These are phyloP conservation scores for Phytophthora fragariaefolia DNA, from an alignment of 352 stramenopile species.

Conservation along the genomic window DNA sequence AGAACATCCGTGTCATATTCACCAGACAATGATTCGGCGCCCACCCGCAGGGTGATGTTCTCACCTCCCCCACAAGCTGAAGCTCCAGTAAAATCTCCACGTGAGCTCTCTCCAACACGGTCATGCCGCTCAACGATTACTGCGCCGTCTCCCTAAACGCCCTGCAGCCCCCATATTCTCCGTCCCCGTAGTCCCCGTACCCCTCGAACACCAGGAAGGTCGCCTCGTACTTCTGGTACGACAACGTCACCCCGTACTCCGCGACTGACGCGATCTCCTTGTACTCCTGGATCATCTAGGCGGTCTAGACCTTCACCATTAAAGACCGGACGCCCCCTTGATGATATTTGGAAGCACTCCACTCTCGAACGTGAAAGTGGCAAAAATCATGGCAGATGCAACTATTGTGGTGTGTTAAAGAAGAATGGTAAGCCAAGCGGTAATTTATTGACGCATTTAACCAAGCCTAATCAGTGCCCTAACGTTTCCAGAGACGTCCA, in stretches of 20 bases:
- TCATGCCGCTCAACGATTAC: neutral
- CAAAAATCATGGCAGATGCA: neutral
- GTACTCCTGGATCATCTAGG: neutral
- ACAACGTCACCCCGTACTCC: no score
- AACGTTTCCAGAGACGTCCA: neutral
- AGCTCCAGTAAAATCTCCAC: neutral
- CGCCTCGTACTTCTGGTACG: no score
- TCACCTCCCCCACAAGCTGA: neutral
- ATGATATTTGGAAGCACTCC: neutral
- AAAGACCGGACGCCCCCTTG: neutral
- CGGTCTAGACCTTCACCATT: neutral
- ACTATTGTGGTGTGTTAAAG: neutral
- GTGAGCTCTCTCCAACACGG: neutral
- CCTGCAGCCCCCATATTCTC: no score
- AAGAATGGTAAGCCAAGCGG: constrained; percentile 6
- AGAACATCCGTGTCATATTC: neutral
- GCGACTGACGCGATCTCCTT: no score
- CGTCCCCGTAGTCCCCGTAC: no score
- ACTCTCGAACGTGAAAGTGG: neutral
- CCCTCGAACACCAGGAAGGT: no score
- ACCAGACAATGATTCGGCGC: neutral
- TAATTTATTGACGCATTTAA: neutral
- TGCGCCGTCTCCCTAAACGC: neutral
- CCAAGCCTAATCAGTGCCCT: neutral
- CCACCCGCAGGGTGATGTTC: neutral